phyloP scores from a whole-genome alignment of 306 rosid species.

The Erythrophleum fordii region DNA sequence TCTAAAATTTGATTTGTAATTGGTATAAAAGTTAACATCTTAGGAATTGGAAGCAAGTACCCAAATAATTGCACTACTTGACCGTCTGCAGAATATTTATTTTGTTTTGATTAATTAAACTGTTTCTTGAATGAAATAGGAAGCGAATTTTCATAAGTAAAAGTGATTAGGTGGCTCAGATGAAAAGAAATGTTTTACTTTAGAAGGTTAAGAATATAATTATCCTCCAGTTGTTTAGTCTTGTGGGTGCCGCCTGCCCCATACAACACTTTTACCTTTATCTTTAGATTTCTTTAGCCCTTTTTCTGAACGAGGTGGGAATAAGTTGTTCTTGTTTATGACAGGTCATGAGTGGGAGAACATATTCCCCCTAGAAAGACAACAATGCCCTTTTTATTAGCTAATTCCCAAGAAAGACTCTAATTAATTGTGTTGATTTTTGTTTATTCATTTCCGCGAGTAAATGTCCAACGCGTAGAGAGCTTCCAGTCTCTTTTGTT shows the following conservation, averaged over 20 bases:
- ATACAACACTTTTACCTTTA: constrained; percentile 43
- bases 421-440: not conserved
- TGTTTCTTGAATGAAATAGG: constrained; percentile 41
- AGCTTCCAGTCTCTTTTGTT: not conserved
- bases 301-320: constrained; percentile 40
- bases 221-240: constrained; percentile 58
- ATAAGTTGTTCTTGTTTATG: constrained; percentile 33
- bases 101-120: constrained; percentile 35
- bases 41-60: not conserved
- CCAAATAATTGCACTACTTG: constrained; percentile 39
- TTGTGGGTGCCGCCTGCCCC: constrained; percentile 51
- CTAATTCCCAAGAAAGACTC: not conserved
- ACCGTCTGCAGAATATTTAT: constrained; percentile 40
- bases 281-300: constrained; percentile 34
- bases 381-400: constrained; percentile 32
- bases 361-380: constrained; percentile 41
- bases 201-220: constrained; percentile 57
- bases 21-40: not conserved
- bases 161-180: constrained; percentile 43
- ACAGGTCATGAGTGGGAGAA: constrained; percentile 39
- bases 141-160: constrained; percentile 34
- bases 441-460: not conserved
- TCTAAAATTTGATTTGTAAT: no score
- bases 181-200: constrained; percentile 42
- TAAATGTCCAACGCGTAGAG: not conserved